Base-by-base conservation (phyloP, 192 early-diverging fungal species). In the Obelidium mucronatum region DNA sequence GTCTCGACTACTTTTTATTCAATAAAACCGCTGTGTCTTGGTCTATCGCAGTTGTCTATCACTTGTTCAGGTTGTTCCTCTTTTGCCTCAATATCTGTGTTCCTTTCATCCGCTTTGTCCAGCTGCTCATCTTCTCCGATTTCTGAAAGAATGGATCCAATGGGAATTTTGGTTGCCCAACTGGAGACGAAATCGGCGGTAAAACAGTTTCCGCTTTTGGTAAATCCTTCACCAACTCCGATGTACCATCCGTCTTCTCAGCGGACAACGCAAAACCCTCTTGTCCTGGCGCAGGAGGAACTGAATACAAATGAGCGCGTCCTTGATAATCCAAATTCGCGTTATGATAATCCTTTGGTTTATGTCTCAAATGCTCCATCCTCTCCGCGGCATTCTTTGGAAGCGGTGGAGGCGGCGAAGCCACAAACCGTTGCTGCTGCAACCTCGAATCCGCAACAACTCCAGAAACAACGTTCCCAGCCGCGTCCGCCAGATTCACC, bases 51-150 rank as follows among this genome's bases (percentile, higher is more conserved):
- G n/a, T n/a, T n/a, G n/a, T n/a, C 48, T 22, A 51, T 72, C 30
- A 72, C 54, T 72, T 72, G 40, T 76, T 81, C 59, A 81, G 33
- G 13, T 65, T 53, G 48, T 37, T 74, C 77, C 77, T 77, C 39
- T 81, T 81, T 55, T 81, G 55, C 55, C 80, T 61, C 28, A 81
- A 54, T 72, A 75, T 62, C 56, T 81, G 78, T 36, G 77, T 79
- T 28, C 78, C 72, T 66, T 75, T 69, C 55, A 67, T 80, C 66
- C 61, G 40, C 35, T 68, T 81, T 70, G 59, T 66, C 76, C 77
- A 79, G 19, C 58, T 79, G 6, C 78, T 75, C 31, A 19, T 39
- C 15, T 67, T 79, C 4, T 60, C 74, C 6, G n/a, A 34, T 3
- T 40, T 61, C 30, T n/a, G 19, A 15, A 58, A 40, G 26, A 69